Percentiles rank a stretch among this genome's conserved stretches.
phyloP scores from a whole-genome alignment of 1,284 basidiomycete genomes.

The Cystobasidiaceae sp. region DNA sequence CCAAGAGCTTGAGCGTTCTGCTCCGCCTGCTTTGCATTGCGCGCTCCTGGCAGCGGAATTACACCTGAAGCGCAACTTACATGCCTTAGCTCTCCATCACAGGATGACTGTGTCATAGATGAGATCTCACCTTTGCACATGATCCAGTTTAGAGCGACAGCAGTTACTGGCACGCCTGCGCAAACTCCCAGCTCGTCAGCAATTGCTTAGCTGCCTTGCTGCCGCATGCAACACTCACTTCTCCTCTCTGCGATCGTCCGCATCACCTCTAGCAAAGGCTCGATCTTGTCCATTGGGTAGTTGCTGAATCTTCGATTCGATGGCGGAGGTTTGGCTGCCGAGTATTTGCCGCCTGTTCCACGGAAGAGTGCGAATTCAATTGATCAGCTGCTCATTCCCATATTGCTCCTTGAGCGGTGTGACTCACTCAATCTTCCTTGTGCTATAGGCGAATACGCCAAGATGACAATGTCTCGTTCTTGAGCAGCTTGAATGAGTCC shows the following conservation, averaged over 20 bases:
- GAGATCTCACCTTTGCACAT: conserved; percentile 42
- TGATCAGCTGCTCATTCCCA: too few species aligned
- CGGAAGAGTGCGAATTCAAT: background rate
- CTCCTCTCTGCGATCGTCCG: conserved; percentile 42
- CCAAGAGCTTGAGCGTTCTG: conserved; percentile 5
- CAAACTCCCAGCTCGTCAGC: too few species aligned
- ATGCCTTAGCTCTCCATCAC: too few species aligned
- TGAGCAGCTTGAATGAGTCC: background rate
- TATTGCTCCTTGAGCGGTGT: too few species aligned
- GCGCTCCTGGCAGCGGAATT: conserved; percentile 47
- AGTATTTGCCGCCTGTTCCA: conserved; percentile 6
- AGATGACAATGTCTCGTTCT: background rate
- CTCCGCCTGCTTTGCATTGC: conserved; percentile 45
- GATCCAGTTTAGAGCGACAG: conserved; percentile 48
- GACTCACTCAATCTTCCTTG: background rate
- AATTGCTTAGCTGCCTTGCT: too few species aligned
- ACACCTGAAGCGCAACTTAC: conserved; percentile 30
- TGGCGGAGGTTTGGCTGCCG: background rate
- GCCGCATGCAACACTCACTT: too few species aligned
- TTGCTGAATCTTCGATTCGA: conserved; percentile 33
- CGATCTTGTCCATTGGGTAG: conserved; percentile 43
- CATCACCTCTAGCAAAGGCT: conserved; percentile 44
- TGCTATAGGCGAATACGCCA: background rate
- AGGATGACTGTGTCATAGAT: background rate
- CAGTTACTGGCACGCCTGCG: conserved; percentile 43